phyloP scores from a whole-genome alignment of 495 filamentous ascomycete species.

The Aspergillus sclerotioniger region DNA sequence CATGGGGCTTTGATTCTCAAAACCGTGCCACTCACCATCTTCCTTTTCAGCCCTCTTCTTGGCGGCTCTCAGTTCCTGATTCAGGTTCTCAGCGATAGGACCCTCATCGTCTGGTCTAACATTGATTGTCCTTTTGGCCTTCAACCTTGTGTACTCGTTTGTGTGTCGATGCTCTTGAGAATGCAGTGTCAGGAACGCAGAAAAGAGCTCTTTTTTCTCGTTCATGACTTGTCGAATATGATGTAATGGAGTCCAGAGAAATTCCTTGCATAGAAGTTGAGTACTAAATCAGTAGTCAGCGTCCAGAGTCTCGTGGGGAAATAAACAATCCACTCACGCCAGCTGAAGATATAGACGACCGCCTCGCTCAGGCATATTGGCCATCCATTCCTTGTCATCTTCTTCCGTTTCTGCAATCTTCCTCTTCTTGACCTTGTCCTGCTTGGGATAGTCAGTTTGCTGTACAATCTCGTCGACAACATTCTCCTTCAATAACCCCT shows the following conservation, averaged over 20 bases:
- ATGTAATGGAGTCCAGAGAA: slow-evolving; percentile 11
- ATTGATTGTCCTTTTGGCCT: neutral
- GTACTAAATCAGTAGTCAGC: slow-evolving; percentile 2
- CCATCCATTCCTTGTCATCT: slow-evolving; percentile 35
- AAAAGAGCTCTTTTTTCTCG: slow-evolving; percentile 18
- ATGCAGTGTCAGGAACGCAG: slow-evolving; percentile 15
- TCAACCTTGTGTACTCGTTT: neutral
- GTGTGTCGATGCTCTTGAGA: slow-evolving; percentile 7
- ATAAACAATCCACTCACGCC: slow-evolving; percentile 9
- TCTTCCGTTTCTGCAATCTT: slow-evolving; percentile 42
- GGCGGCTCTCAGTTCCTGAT: slow-evolving; percentile 33
- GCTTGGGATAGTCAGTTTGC: slow-evolving; percentile 46
- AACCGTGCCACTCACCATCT: slow-evolving; percentile 8
- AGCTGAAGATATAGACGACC: slow-evolving; percentile 7
- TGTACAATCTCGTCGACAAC: slow-evolving; percentile 47
- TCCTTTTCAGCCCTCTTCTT: slow-evolving; percentile 18
- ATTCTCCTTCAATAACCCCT: slow-evolving; percentile 4
- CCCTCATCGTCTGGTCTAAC: neutral
- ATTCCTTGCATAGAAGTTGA: slow-evolving; percentile 14
- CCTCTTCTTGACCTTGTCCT: slow-evolving; percentile 44
- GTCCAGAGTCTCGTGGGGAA: neutral
- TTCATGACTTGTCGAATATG: slow-evolving; percentile 14
- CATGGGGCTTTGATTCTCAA: neutral
- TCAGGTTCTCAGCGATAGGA: slow-evolving; percentile 10
- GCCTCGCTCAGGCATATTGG: slow-evolving; percentile 7